Evolutionary conservation across 495 filamentous ascomycete species (phyloP).

Genomic region (Lasiosphaeriaceae sp.): DNA sequence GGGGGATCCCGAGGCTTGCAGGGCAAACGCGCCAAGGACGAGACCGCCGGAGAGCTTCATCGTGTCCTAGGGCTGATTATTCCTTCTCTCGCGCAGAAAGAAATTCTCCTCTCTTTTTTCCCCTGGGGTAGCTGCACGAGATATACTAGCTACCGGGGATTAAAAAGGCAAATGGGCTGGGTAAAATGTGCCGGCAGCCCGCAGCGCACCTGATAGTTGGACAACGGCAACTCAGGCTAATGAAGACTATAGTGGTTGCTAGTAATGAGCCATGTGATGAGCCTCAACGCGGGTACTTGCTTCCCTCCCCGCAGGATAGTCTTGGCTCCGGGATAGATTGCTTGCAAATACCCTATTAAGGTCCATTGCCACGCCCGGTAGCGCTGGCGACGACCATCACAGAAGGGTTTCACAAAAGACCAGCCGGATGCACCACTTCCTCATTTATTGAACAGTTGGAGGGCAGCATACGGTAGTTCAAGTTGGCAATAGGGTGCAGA

Average conservation of each 20-base stretch:
- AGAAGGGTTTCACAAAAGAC: too few species aligned
- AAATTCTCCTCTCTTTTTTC: neutral
- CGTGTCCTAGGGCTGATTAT: neutral
- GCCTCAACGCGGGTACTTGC: neutral
- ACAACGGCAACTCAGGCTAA: neutral
- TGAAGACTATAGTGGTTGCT: neutral
- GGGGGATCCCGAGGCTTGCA: constrained; percentile 11
- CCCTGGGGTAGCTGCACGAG: neutral
- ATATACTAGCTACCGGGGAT: neutral
- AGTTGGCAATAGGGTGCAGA: too few species aligned
- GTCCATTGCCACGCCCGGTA: too few species aligned
- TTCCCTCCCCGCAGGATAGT: neutral
- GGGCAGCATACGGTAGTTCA: too few species aligned
- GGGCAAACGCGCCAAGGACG: constrained; percentile 11
- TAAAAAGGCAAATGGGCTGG: neutral
- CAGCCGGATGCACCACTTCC: too few species aligned
- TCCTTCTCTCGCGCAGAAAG: neutral
- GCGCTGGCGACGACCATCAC: too few species aligned
- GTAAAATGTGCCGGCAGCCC: neutral
- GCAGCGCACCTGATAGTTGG: neutral
- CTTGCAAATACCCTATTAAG: too few species aligned
- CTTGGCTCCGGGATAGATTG: neutral
- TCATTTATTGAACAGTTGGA: too few species aligned
- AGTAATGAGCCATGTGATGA: constrained; percentile 2
- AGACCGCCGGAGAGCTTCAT: constrained; percentile 1